Percentiles rank a stretch among this genome's conserved stretches.
phyloP scores from a whole-genome alignment of 306 rosid species.

The Delonix regia region DNA sequence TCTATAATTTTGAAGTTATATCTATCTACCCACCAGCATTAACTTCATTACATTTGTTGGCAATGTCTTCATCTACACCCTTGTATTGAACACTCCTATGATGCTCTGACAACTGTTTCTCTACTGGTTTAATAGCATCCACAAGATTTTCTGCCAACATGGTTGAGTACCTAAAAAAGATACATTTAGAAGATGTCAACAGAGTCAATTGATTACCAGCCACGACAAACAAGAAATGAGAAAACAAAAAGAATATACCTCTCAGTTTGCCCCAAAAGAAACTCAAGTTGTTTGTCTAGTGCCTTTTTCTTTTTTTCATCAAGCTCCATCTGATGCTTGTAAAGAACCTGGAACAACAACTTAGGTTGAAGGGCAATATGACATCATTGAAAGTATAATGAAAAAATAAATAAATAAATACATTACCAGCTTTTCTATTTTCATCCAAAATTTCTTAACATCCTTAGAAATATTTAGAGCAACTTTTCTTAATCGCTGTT shows the following conservation, averaged over 20 bases:
- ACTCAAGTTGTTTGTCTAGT: constrained; percentile 97
- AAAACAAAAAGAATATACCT: constrained; percentile 49
- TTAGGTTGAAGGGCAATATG: neutral
- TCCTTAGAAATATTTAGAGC: constrained; percentile 96
- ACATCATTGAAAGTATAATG: constrained; percentile 23
- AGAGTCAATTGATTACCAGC: constrained; percentile 25
- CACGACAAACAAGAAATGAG: constrained; percentile 14
- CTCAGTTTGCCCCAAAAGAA: constrained; percentile 98
- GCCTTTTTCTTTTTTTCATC: constrained; percentile 95
- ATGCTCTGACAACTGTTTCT: constrained; percentile 49
- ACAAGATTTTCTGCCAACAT: constrained; percentile 98
- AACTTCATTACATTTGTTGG: constrained; percentile 50
- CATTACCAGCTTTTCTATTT: constrained; percentile 94
- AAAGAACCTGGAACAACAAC: constrained; percentile 73
- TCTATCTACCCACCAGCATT: constrained; percentile 64
- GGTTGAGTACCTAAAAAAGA: constrained; percentile 81
- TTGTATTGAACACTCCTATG: constrained; percentile 43
- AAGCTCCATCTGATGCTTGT: constrained; percentile 96
- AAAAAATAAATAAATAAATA: constrained; percentile 18
- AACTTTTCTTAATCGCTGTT: constrained; percentile 87
- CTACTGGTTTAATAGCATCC: constrained; percentile 66
- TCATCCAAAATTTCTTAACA: constrained; percentile 96
- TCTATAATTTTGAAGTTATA: constrained; percentile 29
- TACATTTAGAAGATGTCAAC: constrained; percentile 26
- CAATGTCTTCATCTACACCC: constrained; percentile 44